phyloP scores from a whole-genome alignment of 2,329 filamentous ascomycete genomes.

The Fusarium graminum region DNA sequence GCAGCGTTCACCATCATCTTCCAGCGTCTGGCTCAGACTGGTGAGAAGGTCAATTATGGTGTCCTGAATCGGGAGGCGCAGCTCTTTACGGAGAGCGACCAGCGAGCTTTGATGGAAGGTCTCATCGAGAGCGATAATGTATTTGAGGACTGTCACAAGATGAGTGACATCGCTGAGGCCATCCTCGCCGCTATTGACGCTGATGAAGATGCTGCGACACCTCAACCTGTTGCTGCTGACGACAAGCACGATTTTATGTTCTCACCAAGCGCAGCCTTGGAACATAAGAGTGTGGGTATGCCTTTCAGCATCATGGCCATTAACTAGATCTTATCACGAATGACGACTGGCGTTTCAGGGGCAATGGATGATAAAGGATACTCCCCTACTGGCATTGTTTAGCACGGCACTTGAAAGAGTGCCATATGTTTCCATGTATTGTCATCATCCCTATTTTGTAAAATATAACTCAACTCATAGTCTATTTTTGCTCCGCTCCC shows the following conservation, averaged over 20 bases:
- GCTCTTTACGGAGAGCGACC: conserved; percentile 48
- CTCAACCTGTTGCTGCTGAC: conserved; percentile 44
- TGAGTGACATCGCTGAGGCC: conserved; percentile 41
- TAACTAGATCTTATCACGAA: conserved; percentile 44
- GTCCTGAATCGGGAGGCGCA: conserved; percentile 48
- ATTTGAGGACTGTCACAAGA: conserved; percentile 42
- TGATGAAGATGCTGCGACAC: conserved; percentile 43
- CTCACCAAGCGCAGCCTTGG: conserved; percentile 40
- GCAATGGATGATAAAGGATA: conserved; percentile 16
- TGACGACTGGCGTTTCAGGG: conserved; percentile 45
- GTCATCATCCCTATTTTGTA: conserved; percentile 44
- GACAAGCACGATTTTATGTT: conserved; percentile 46
- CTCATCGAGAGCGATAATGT: conserved; percentile 45
- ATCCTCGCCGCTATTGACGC: conserved; percentile 47
- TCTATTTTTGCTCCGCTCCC: conserved; percentile 36
- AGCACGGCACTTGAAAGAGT: conserved; percentile 32
- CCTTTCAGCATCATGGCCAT: conserved; percentile 49
- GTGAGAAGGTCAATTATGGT: conserved; percentile 42
- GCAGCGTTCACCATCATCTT: conserved; percentile 45
- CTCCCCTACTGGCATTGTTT: conserved; percentile 28
- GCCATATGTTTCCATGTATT: conserved; percentile 42
- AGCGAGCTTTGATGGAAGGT: conserved; percentile 45
- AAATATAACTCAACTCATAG: conserved; percentile 51
- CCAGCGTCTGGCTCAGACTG: conserved; percentile 44
- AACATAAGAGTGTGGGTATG: conserved; percentile 48